A percentile compares a stretch with the other conserved stretches of the same genome.
Conservation (phyloP, 306 rosid genomes). For the peach (Prunus persica) region Prunus_persica_NCBIv2 NC_034016.1:20924001-20924500, state of each 20-base stretch:
- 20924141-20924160: too few relatives aligned
- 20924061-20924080: background rate
- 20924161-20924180: too few relatives aligned
- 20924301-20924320: slow-evolving; percentile 27
- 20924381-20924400: slow-evolving; percentile 13
- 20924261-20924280: slow-evolving; percentile 17
- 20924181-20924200: too few relatives aligned
- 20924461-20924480: slow-evolving; percentile 34
- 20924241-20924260: slow-evolving; percentile 7
- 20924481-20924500: slow-evolving; percentile 36
- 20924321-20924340: slow-evolving; percentile 25
- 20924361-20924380: slow-evolving; percentile 43
- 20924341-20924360: slow-evolving; percentile 35
- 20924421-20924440: slow-evolving; percentile 23
- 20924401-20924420: slow-evolving; percentile 20
- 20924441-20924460: slow-evolving; percentile 7
- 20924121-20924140: too few relatives aligned
- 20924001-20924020: background rate
- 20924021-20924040: background rate
- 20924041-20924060: slow-evolving; percentile 9
- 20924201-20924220: too few relatives aligned
- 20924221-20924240: too few relatives aligned
- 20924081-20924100: background rate
- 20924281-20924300: slow-evolving; percentile 31
- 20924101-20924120: background rate